A percentile compares a stretch with the other conserved stretches of the same genome.
phyloP scores from a whole-genome alignment of 768 basidiomycete species.

The Kwoniella botswanensis region DNA sequence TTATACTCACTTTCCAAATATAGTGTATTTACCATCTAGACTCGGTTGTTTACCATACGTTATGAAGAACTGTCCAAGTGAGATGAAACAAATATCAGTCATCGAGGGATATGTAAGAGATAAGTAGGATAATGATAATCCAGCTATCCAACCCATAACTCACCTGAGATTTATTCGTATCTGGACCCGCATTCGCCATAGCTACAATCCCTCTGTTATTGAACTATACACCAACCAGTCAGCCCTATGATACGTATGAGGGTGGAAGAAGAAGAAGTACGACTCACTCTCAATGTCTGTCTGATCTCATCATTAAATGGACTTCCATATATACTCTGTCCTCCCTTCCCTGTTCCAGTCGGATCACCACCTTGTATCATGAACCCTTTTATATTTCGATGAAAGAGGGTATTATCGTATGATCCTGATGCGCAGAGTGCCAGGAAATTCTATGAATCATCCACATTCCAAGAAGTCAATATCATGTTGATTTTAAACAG shows the following conservation, averaged over 20 bases:
- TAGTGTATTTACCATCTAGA: slow-evolving; percentile 87
- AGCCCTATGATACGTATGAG: background rate
- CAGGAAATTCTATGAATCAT: slow-evolving; percentile 79
- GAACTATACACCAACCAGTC: slow-evolving; percentile 66
- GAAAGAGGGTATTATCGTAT: slow-evolving; percentile 84
- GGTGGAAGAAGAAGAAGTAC: background rate
- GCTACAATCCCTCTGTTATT: slow-evolving; percentile 92
- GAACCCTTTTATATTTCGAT: slow-evolving; percentile 91
- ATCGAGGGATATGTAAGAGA: background rate
- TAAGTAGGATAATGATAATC: background rate
- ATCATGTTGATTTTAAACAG: too few species aligned
- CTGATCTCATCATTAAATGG: slow-evolving; percentile 91
- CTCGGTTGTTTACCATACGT: slow-evolving; percentile 92
- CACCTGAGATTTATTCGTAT: slow-evolving; percentile 73
- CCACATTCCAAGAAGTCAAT: too few species aligned
- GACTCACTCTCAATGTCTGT: slow-evolving; percentile 82
- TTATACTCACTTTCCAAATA: slow-evolving; percentile 73
- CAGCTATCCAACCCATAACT: slow-evolving; percentile 1
- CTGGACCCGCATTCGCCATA: slow-evolving; percentile 77
- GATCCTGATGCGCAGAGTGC: slow-evolving; percentile 88
- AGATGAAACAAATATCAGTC: slow-evolving; percentile 1
- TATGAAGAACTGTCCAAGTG: slow-evolving; percentile 60
- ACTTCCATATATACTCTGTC: slow-evolving; percentile 94
- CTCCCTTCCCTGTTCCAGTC: slow-evolving; percentile 82
- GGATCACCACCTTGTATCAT: slow-evolving; percentile 74